Evolutionary conservation across 75 land plant species (phyloP), one percentile per base, ranked within the genome.

Genomic region (Adiantum capillusveneris): DNA sequence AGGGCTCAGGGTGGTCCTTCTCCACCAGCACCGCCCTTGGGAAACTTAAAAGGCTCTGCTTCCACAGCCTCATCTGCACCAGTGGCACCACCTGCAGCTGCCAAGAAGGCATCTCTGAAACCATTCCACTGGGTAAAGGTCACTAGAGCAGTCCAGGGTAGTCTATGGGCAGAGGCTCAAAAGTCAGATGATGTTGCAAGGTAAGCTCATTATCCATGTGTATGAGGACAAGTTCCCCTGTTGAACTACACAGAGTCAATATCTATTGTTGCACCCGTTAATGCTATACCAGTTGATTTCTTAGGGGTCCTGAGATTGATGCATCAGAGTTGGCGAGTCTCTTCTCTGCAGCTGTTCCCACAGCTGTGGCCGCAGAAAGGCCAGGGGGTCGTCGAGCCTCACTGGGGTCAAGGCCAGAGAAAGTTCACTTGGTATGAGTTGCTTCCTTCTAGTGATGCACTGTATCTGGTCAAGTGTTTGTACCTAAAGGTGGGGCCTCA

Each of bases 91-190:
- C 78, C 53, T 24, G 16, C 56, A 22, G 72, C 82, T 44, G 68
- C 78, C 6, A 86, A 75, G 68, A 95, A 68, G 62, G 56, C 79
- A 31, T 72, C 78, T 61, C 45, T 95, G 51, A 95, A 84, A 53
- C 99, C 99, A 51, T 81, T 86, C 60, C 98, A 94, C 39, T 94
- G 98, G 98, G 87, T 94, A 44, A 94, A 90, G 73, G 83, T 94
- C 21, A 90, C 97, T 49, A 90, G 99, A 57, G 99, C 88, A 41
- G 74, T 87, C 76, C 88, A 91, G 61, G 99, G 99, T 25, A 95
- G 97, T 63, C 56, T 95, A 42, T 95, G 99, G 99, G 99, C 99
- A 0, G 99, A 95, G 31, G 49, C 84, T 25, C 97, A 90, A 45
- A 90, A 81, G 56, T 48, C 72, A 43, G 87, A 84, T 60, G 94